Evolutionary conservation across 176 grass and related monocot genomes (phyloP).

Genomic region (Oryza rufipogon): DNA sequence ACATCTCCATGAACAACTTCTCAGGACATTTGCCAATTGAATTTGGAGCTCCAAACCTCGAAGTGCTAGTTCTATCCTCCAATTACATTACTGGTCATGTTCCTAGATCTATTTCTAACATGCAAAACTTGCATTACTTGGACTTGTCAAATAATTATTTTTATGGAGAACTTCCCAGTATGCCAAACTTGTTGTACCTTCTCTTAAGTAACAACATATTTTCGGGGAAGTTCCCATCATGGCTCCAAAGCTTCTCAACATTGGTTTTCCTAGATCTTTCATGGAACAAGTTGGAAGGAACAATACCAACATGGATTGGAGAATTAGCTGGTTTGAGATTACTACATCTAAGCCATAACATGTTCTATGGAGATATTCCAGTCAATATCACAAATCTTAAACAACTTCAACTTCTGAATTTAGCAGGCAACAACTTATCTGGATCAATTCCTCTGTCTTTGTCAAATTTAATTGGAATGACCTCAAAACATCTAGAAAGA

Average conservation of each 20-base stretch:
- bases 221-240: constrained; percentile 12
- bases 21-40: no score
- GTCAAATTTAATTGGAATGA: not conserved
- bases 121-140: no score
- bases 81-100: no score
- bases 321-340: not conserved
- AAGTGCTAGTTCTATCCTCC: no score
- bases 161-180: no score
- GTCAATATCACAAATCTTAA: not conserved
- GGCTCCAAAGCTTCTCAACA: not conserved
- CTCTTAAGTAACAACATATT: not conserved
- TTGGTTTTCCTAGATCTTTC: constrained; percentile 38
- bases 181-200: no score
- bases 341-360: not conserved
- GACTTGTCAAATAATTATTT: no score
- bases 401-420: not conserved
- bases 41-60: no score
- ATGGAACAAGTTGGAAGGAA: constrained; percentile 16
- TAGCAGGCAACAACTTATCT: not conserved
- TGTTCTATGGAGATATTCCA: not conserved
- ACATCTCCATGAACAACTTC: no score
- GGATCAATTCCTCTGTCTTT: not conserved
- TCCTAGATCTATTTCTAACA: no score
- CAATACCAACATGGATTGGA: not conserved
- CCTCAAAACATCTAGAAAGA: not conserved